A percentile compares a stretch with the other conserved stretches of the same genome.
Evolutionary conservation across 805 yeast genomes (phyloP).

Genomic region (Saturnispora hagleri): DNA sequence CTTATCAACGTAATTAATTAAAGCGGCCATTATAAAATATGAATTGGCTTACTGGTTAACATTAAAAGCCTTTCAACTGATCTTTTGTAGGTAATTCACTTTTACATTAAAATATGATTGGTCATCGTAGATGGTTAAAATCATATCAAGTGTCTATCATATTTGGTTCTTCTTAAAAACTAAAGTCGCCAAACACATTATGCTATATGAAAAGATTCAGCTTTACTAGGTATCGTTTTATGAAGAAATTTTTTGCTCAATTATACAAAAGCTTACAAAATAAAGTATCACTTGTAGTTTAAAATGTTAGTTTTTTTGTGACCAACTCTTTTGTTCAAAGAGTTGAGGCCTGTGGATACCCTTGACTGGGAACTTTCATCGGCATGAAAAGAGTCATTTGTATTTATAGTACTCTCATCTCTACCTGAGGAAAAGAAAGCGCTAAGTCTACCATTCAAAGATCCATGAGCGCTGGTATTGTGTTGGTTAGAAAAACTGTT

Average conservation of each 20-base stretch:
- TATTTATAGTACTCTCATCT: conserved; percentile 1
- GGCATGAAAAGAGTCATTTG: conserved; percentile 4
- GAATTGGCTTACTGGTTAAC: not conserved
- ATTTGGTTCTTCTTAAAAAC: too few relatives aligned
- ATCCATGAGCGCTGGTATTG: not conserved
- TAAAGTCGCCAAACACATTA: too few relatives aligned
- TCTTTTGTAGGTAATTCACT: too few relatives aligned
- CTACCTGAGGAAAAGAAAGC: not conserved
- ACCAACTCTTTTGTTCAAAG: not conserved
- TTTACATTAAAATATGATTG: not conserved
- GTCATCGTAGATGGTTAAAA: not conserved
- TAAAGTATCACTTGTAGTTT: not conserved
- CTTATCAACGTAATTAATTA: not conserved
- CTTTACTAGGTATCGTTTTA: too few relatives aligned
- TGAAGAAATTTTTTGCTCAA: too few relatives aligned
- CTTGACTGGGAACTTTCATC: not conserved
- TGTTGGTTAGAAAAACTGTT: not conserved
- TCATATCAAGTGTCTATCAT: not conserved
- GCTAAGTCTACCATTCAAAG: not conserved
- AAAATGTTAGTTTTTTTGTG: conserved; percentile 2
- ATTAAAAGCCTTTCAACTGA: too few relatives aligned
- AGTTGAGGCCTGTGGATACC: not conserved
- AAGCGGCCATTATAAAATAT: not conserved
- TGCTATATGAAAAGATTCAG: too few relatives aligned
- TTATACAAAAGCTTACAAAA: too few relatives aligned